Conservation (phyloP, 441 rosid species). For the Geranium incanum region DNA sequence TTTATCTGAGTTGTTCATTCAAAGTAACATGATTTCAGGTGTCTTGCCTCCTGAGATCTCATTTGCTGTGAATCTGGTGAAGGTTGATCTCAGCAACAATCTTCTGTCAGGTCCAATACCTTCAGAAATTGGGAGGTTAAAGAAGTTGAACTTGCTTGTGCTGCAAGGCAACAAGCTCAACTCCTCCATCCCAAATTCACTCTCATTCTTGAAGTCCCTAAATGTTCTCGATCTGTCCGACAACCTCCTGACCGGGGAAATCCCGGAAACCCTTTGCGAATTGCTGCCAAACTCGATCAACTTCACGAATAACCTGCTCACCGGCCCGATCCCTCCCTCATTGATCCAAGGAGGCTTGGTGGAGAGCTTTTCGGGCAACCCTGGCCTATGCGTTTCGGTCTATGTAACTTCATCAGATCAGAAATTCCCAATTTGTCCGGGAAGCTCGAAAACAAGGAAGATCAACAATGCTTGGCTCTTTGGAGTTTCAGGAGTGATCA, state of each 20-base stretch:
- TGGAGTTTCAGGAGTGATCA: slow-evolving; percentile 40
- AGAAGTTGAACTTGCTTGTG: slow-evolving; percentile 59
- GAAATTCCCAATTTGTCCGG: slow-evolving; percentile 55
- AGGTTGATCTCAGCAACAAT: slow-evolving; percentile 82
- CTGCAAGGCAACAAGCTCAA: slow-evolving; percentile 61
- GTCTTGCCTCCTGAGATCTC: slow-evolving; percentile 62
- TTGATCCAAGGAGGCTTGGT: slow-evolving; percentile 55
- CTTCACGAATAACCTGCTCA: slow-evolving; percentile 67
- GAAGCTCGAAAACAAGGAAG: slow-evolving; percentile 36
- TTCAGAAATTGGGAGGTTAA: slow-evolving; percentile 59
- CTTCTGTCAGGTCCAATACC: slow-evolving; percentile 72
- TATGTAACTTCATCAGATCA: slow-evolving; percentile 35
- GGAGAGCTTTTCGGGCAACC: slow-evolving; percentile 85
- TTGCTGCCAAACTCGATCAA: slow-evolving; percentile 69
- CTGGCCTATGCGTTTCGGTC: slow-evolving; percentile 66
- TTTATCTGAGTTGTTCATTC: slow-evolving; percentile 75
- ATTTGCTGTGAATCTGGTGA: slow-evolving; percentile 59
- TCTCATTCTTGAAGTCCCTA: slow-evolving; percentile 58
- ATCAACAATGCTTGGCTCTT: slow-evolving; percentile 53
- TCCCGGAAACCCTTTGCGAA: slow-evolving; percentile 58
- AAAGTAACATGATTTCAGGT: slow-evolving; percentile 64
- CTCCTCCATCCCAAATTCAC: slow-evolving; percentile 58
- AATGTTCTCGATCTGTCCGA: slow-evolving; percentile 83
- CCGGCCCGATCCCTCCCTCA: slow-evolving; percentile 75
- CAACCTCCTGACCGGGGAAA: slow-evolving; percentile 61